A percentile compares a stretch with the other conserved stretches of the same genome.
These are phyloP conservation scores for Myxozyma vanderwaltii DNA, from an alignment of 805 yeast genomes.

Conservation along the genomic window DNA sequence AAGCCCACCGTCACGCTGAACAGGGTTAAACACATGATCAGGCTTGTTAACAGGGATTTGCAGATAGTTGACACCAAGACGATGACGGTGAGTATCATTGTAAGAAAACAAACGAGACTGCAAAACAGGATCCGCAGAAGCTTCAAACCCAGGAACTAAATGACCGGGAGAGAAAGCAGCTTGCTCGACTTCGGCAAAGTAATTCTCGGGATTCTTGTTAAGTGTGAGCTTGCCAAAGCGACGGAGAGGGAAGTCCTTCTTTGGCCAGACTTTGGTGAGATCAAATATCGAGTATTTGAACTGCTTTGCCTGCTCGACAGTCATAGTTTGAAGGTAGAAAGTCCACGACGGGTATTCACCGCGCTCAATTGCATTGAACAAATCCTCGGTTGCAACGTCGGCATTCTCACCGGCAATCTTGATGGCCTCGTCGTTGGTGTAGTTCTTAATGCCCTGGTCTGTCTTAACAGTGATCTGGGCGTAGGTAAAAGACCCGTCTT, in stretches of 20 bases:
- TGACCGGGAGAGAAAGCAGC: conserved; percentile 73
- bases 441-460: conserved; percentile 54
- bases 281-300: conserved; percentile 54
- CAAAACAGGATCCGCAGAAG: conserved; percentile 75
- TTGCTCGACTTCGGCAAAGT: conserved; percentile 55
- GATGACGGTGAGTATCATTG: conserved; percentile 75
- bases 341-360: conserved; percentile 57
- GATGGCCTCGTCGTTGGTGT: conserved; percentile 51
- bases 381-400: conserved; percentile 51
- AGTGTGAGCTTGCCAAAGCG: conserved; percentile 57
- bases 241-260: conserved; percentile 56
- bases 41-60: conserved; percentile 76
- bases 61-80: conserved; percentile 68
- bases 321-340: conserved; percentile 60
- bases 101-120: conserved; percentile 76
- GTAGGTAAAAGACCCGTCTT: conserved; percentile 54
- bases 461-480: conserved; percentile 58
- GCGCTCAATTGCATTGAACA: conserved; percentile 51
- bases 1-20: conserved; percentile 66
- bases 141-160: conserved; percentile 73
- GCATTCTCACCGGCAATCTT: conserved; percentile 53
- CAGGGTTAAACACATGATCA: conserved; percentile 44
- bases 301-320: conserved; percentile 57
- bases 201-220: conserved; percentile 59
- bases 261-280: conserved; percentile 62